These are phyloP conservation scores for Polyporus arcularius DNA, from an alignment of 768 basidiomycete genomes.

Conservation along the genomic window DNA sequence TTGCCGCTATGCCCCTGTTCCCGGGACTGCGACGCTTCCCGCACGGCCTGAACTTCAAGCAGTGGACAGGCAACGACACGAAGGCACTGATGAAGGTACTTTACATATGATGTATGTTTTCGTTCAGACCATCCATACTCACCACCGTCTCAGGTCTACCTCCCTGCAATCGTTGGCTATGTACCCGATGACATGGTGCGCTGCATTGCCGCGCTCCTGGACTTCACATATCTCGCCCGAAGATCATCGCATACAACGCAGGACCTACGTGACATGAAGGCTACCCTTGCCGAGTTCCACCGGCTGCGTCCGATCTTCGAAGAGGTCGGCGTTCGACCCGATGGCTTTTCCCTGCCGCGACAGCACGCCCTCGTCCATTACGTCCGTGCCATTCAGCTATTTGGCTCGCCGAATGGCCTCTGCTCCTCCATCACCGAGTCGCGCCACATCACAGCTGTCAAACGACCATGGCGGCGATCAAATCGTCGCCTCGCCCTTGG, in stretches of 20 bases:
- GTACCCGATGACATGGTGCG: constrained; percentile 20
- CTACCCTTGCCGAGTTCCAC: constrained; percentile 18
- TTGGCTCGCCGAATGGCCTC: constrained; percentile 27
- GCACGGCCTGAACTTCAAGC: constrained; percentile 26
- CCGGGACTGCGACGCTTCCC: constrained; percentile 24
- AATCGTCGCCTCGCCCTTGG: constrained; percentile 15
- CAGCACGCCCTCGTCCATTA: constrained; percentile 22
- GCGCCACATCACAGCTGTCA: constrained; percentile 26
- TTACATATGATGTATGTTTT: neutral
- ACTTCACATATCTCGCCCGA: constrained; percentile 28
- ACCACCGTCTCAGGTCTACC: constrained; percentile 29
- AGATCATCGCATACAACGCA: neutral
- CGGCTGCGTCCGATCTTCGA: constrained; percentile 17
- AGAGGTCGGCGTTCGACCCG: neutral
- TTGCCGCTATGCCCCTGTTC: constrained; percentile 22
- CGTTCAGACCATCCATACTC: too few species aligned
- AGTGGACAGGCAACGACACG: constrained; percentile 32
- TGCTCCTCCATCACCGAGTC: constrained; percentile 31
- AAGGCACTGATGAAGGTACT: constrained; percentile 31
- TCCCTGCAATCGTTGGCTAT: constrained; percentile 21
- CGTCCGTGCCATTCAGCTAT: constrained; percentile 6
- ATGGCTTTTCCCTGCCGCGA: constrained; percentile 18
- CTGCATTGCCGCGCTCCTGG: constrained; percentile 16
- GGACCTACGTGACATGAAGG: neutral
- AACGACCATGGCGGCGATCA: constrained; percentile 24